These are phyloP conservation scores for Cyclotella cryptica DNA, from an alignment of 108 stramenopile species.

Conservation along the genomic window DNA sequence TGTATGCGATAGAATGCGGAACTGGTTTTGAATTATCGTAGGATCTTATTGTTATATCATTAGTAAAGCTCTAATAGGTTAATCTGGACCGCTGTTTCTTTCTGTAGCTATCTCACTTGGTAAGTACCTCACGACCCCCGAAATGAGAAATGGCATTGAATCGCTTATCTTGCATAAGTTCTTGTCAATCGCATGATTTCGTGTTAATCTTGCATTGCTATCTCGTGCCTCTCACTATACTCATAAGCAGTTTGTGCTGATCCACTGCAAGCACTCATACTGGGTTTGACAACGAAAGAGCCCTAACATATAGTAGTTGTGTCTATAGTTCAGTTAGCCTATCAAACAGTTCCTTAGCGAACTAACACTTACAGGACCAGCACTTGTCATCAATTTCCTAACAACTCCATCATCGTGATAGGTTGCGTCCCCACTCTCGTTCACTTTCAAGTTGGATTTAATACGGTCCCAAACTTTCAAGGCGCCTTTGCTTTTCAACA, in stretches of 20 bases:
- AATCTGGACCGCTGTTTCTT: neutral
- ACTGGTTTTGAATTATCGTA: conserved; percentile 97
- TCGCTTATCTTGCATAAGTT: too few species aligned
- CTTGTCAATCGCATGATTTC: too few species aligned
- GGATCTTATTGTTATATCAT: neutral
- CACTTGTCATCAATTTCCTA: conserved; percentile 63
- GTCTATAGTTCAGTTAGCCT: conserved; percentile 10
- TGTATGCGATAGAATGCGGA: conserved; percentile 94
- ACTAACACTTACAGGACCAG: conserved; percentile 63
- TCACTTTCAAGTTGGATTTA: conserved; percentile 63
- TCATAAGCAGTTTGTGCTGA: too few species aligned
- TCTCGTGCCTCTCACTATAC: too few species aligned
- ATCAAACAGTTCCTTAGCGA: conserved; percentile 63
- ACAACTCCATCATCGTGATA: conserved; percentile 57
- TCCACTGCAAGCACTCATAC: too few species aligned
- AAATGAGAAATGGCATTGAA: too few species aligned
- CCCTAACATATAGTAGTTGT: neutral
- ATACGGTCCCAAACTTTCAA: conserved; percentile 85
- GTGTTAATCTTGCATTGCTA: too few species aligned
- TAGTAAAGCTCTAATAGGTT: neutral
- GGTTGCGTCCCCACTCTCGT: conserved; percentile 63
- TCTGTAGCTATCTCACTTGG: too few species aligned
- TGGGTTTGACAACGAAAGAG: neutral
- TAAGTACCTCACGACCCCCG: too few species aligned
- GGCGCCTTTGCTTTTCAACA: conserved; percentile 91